These are phyloP conservation scores for Biscogniauxia mediterranea DNA, from an alignment of 2,329 filamentous ascomycete genomes.

Conservation along the genomic window DNA sequence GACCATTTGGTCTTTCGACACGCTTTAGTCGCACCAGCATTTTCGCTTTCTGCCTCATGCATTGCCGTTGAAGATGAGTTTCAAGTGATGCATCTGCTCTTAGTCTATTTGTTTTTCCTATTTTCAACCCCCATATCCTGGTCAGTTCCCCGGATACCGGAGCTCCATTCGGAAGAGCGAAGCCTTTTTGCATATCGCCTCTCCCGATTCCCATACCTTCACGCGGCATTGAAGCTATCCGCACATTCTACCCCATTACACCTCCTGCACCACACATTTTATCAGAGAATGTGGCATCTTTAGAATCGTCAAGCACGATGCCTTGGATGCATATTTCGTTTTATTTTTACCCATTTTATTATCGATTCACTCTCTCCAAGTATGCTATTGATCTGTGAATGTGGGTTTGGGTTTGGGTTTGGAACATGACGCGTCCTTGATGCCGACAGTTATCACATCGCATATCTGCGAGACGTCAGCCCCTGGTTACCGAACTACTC, in stretches of 20 bases:
- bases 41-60: conserved; percentile 15
- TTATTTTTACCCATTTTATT: background rate
- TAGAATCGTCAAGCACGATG: background rate
- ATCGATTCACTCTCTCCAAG: background rate
- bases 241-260: conserved; percentile 23
- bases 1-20: conserved; percentile 16
- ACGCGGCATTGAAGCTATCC: conserved; percentile 31
- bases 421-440: conserved; percentile 11
- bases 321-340: too few species aligned
- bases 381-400: background rate
- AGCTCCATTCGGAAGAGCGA: background rate
- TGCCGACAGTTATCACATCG: conserved; percentile 5
- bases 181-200: background rate
- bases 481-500: conserved; percentile 16
- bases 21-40: conserved; percentile 25
- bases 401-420: conserved; percentile 3
- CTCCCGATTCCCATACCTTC: conserved; percentile 1
- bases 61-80: conserved; percentile 9
- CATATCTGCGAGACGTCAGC: conserved; percentile 20
- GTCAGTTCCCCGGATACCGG: background rate
- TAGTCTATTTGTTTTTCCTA: conserved; percentile 11
- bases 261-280: conserved; percentile 5
- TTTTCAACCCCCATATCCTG: background rate
- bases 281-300: background rate
- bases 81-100: conserved; percentile 14